Evolutionary conservation across 345 rosid species (phyloP), one percentile per base, ranked within the genome.

Genomic region (Psidium guajava): DNA sequence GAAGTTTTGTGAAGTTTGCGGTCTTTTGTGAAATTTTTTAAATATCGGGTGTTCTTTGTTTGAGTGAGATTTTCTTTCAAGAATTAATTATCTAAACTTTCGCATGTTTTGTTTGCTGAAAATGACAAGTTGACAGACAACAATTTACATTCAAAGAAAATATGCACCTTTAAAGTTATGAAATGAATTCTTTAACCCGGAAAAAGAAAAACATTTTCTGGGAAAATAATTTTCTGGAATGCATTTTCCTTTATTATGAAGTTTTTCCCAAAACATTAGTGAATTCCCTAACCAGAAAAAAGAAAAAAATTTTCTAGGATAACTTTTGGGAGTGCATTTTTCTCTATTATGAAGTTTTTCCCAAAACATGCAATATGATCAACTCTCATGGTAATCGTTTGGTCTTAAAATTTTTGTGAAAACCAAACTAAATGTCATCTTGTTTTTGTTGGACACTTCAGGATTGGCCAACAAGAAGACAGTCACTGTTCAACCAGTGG

Each of bases 391-490:
- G 61, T 57, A 24, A 25, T 57, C 61, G 2, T 27, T 25, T 57
- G 25, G 61, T 57, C 27, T 69, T 1, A 2, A 36, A 69, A 18
- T 69, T 18, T 18, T 36, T 21, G 80, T 69, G 6, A 10, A 18
- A 32, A 69, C 40, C 47, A 64, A 64, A 64, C 40, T 64, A 64
- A 64, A 64, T 32, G 44, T 6, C 7, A 42, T 49, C 7, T 32
- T 24, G 2, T 58, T 32, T 86, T 47, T 0, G 42, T 74, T 36
- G 42, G 52, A 32, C 8, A 25, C 8, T 80, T 25, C 32, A 96
- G 98, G 98, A 32, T 89, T 97, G 93, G 95, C 98, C 32, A 97
- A 95, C 92, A 90, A 88, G 83, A 95, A 94, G 86, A 95, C 99
- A 0, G 95, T 95, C n/a, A 90, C 93, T 16, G 91, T 97, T 88